phyloP scores from a whole-genome alignment of 2,329 filamentous ascomycete species.

The Alternaria hordeiaustralica region DNA sequence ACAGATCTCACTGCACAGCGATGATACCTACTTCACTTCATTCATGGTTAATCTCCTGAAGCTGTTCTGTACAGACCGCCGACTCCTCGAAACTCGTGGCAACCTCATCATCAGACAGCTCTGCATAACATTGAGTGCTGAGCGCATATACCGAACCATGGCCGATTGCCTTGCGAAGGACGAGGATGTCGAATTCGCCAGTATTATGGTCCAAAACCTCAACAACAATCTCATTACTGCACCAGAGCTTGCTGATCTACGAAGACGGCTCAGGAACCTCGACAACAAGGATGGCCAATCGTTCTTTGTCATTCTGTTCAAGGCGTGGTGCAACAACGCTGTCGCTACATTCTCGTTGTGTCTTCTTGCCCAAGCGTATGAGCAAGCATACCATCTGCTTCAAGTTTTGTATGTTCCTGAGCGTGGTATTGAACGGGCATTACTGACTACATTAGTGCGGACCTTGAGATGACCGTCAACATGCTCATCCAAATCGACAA shows the following conservation, averaged over 20 bases:
- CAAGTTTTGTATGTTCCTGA: slow-evolving; percentile 79
- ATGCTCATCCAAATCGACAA: slow-evolving; percentile 99
- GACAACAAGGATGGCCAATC: slow-evolving; percentile 95
- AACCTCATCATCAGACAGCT: slow-evolving; percentile 97
- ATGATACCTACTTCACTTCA: slow-evolving; percentile 95
- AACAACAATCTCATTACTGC: slow-evolving; percentile 99
- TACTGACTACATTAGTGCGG: slow-evolving; percentile 68
- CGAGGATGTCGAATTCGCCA: slow-evolving; percentile 97
- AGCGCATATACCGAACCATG: slow-evolving; percentile 92
- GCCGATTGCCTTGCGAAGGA: slow-evolving; percentile 98
- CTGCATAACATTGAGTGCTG: slow-evolving; percentile 89
- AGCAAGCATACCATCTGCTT: slow-evolving; percentile 94
- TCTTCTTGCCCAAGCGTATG: slow-evolving; percentile 93
- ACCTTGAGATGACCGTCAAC: slow-evolving; percentile 98
- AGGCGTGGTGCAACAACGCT: slow-evolving; percentile 98
- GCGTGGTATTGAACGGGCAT: background rate
- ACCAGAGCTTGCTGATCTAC: slow-evolving; percentile 87
- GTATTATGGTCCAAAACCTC: slow-evolving; percentile 98
- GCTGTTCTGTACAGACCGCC: slow-evolving; percentile 91
- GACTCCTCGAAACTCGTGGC: slow-evolving; percentile 86
- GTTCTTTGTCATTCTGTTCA: slow-evolving; percentile 92
- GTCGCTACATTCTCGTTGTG: slow-evolving; percentile 97
- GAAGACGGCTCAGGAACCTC: slow-evolving; percentile 87
- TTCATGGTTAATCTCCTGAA: slow-evolving; percentile 98
- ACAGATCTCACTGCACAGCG: slow-evolving; percentile 94